Percentiles rank a stretch among this genome's conserved stretches.
phyloP scores from a whole-genome alignment of 2,329 filamentous ascomycete genomes.

The Hymenoscyphus occultus region DNA sequence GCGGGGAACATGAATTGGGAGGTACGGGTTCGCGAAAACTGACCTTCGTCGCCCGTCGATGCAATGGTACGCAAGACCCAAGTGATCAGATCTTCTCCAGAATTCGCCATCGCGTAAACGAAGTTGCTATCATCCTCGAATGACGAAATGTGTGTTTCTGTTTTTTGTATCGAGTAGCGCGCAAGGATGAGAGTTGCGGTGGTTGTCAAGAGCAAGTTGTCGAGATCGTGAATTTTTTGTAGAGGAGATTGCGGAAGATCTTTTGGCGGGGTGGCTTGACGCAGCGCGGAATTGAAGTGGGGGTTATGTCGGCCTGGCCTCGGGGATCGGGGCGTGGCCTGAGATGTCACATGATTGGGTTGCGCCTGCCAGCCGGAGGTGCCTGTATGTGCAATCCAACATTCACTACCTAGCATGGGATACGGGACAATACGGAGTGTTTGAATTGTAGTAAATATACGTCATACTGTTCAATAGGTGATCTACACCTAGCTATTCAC shows the following conservation, averaged over 20 bases:
- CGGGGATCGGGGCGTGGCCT: neutral
- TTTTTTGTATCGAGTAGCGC: neutral
- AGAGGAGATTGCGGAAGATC: neutral
- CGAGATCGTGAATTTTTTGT: constrained; percentile 7
- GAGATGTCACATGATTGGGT: too few species aligned
- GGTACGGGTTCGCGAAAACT: constrained; percentile 12
- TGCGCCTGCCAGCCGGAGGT: too few species aligned
- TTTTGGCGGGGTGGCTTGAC: neutral
- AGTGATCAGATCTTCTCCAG: constrained; percentile 16
- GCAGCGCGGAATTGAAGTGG: neutral
- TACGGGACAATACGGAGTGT: too few species aligned
- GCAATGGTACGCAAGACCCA: constrained; percentile 17
- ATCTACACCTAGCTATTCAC: neutral
- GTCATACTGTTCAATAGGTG: neutral
- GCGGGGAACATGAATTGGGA: neutral
- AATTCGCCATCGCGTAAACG: constrained; percentile 17
- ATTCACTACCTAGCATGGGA: too few species aligned
- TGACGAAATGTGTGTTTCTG: neutral
- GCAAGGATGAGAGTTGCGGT: constrained; percentile 4
- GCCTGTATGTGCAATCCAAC: too few species aligned
- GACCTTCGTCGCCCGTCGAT: constrained; percentile 18
- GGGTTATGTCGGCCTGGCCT: neutral
- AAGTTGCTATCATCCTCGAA: constrained; percentile 15
- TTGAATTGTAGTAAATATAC: neutral
- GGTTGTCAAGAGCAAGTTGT: neutral